A percentile compares a stretch with the other conserved stretches of the same genome.
phyloP scores from a whole-genome alignment of 1,284 basidiomycete genomes.

The Porogramme epimiltina region DNA sequence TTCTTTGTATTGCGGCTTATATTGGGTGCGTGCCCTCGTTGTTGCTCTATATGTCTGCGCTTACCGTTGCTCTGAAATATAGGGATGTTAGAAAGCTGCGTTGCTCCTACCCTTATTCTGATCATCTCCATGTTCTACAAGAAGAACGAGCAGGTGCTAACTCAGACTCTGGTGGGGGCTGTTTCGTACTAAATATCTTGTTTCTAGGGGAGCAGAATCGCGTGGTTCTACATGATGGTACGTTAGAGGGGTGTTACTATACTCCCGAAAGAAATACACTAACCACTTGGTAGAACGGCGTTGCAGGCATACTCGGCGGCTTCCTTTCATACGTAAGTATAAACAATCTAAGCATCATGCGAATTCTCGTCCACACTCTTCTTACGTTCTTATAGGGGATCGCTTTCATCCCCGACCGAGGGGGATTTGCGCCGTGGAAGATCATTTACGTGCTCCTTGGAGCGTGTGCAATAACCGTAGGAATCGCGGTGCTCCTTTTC shows the following conservation, averaged over 20 bases:
- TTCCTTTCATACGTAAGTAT: constrained; percentile 64
- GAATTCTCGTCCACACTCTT: too few species aligned
- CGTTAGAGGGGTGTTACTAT: constrained; percentile 8
- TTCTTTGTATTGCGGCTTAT: constrained; percentile 67
- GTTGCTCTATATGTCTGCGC: background rate
- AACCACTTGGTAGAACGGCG: constrained; percentile 25
- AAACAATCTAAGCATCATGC: background rate
- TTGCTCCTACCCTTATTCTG: constrained; percentile 64
- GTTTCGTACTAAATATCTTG: too few species aligned
- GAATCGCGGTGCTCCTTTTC: constrained; percentile 59
- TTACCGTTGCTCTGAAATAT: background rate
- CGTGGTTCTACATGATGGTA: constrained; percentile 74
- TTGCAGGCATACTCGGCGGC: constrained; percentile 66
- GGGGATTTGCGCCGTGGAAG: constrained; percentile 54
- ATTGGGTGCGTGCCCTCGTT: constrained; percentile 42
- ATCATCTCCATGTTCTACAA: constrained; percentile 73
- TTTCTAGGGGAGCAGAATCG: constrained; percentile 56
- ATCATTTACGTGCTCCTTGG: constrained; percentile 72
- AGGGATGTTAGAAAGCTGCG: constrained; percentile 71
- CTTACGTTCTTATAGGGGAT: constrained; percentile 48
- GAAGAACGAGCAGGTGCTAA: constrained; percentile 69
- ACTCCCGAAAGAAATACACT: background rate
- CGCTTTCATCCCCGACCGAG: constrained; percentile 52
- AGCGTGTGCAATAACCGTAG: constrained; percentile 59
- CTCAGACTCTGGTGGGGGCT: too few species aligned